Percentiles rank a stretch among this genome's conserved stretches.
Evolutionary conservation across 139 green algal genomes (phyloP).

Genomic region (Closterium sp.): DNA sequence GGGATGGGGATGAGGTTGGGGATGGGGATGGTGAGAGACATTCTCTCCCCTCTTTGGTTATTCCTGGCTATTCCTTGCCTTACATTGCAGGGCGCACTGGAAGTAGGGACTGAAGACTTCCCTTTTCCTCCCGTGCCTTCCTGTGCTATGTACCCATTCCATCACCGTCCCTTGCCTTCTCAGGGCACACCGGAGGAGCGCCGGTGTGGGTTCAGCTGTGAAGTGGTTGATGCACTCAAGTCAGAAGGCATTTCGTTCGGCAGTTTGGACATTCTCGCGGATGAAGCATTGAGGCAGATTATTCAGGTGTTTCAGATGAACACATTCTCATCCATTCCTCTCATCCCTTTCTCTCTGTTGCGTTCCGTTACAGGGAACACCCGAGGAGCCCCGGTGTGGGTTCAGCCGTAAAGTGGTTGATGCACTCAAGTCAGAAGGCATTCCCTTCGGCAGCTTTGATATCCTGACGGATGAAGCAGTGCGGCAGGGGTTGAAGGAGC

Average conservation of each 20-base stretch:
- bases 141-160: too few species aligned
- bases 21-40: too few species aligned
- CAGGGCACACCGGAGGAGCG: conserved; percentile 74
- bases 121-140: too few species aligned
- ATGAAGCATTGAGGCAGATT: conserved; percentile 72
- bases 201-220: conserved; percentile 89
- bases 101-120: too few species aligned
- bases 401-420: conserved; percentile 68
- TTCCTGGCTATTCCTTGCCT: neutral
- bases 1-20: too few species aligned
- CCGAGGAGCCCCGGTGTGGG: conserved; percentile 76
- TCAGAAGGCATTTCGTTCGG: conserved; percentile 60
- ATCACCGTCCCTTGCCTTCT: neutral
- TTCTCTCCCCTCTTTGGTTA: too few species aligned
- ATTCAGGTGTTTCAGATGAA: too few species aligned
- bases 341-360: too few species aligned
- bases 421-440: conserved; percentile 6
- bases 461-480: conserved; percentile 88
- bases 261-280: conserved; percentile 90
- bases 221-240: conserved; percentile 66
- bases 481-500: conserved; percentile 87
- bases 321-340: too few species aligned
- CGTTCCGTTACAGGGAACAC: conserved; percentile 89
- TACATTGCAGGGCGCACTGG: too few species aligned
- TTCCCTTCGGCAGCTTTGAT: conserved; percentile 74